Evolutionary conservation across 306 rosid genomes (phyloP), one percentile per base, ranked within the genome.

Genomic region (Trifolium repens): DNA sequence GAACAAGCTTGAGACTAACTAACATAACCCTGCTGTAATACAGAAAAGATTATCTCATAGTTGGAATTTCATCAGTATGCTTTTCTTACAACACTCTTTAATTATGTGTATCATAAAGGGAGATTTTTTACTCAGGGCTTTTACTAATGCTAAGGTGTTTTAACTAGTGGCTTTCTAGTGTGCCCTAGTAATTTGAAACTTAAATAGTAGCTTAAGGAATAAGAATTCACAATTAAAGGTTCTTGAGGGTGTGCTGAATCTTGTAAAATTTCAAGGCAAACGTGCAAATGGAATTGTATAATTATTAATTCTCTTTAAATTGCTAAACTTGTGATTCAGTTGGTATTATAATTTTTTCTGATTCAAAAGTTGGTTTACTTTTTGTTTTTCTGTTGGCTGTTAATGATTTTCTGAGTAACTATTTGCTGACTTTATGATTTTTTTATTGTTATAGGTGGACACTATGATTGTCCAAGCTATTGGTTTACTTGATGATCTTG

Each of bases 401-500:
- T 26, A 14, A 26, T 4, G 1, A 2, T 8, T 9, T 35, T 13
- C 55, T 34, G 15, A 26, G 34, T 40, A 16, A 17, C 35, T 35
- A 4, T 65, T 43, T 47, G 2, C 22, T 39, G 79, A 79, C 65
- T 64, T 44, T 62, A 4, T 7, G 9, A 2, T 24, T 0, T 19
- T 59, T 59, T n/a, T 19, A 46, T 32, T 79, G 73, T 16, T 50
- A 50, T 50, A 94, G 99, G 99, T 94, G 69, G 98, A 94, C 79
- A 94, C 97, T 1, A 94, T 94, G 98, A 84, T 94, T 68, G 89
- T 94, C 59, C 98, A 94, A 83, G 98, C 98, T 73, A 94, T 94
- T 73, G 98, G 98, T 26, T 87, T 94, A 81, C 98, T 94, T 43
- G 98, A 94, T 66, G 98, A 94, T 77, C 96, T 94, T 42, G 98